A percentile compares a stretch with the other conserved stretches of the same genome.
phyloP scores from a whole-genome alignment of 208 protist genomes.

The Spongospora subterranea region DNA sequence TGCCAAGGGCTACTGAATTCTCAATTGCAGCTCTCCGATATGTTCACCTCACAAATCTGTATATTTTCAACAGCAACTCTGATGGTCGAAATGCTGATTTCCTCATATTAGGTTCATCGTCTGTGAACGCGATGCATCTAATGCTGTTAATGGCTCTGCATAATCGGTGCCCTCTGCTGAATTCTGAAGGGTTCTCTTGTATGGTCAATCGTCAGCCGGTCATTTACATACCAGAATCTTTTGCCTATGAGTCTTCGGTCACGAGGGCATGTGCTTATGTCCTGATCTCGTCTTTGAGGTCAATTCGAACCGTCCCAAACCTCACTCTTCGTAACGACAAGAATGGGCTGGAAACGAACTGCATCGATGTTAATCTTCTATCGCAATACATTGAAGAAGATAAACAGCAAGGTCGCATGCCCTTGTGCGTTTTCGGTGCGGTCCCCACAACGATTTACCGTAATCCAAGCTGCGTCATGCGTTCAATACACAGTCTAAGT shows the following conservation, averaged over 20 bases:
- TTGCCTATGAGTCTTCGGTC: not conserved
- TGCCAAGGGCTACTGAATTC: not conserved
- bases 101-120: not conserved
- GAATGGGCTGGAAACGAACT: not conserved
- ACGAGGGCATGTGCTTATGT: not conserved
- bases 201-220: not conserved
- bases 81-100: not conserved
- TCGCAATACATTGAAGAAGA: not conserved
- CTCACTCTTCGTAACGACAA: not conserved
- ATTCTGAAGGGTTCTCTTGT: conserved; percentile 27
- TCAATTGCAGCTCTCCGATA: not conserved
- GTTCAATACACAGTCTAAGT: not conserved
- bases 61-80: not conserved
- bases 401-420: not conserved
- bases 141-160: not conserved
- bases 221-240: conserved; percentile 9
- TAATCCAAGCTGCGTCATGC: not conserved
- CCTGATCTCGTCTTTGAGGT: not conserved
- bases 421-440: not conserved
- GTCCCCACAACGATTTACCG: conserved; percentile 6
- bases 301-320: not conserved
- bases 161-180: conserved; percentile 23
- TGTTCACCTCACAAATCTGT: conserved; percentile 38
- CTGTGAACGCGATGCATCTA: not conserved
- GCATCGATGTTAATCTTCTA: not conserved